Base-by-base conservation (phyloP, 352 stramenopile genomes). In the Pythium chondricola region DNA sequence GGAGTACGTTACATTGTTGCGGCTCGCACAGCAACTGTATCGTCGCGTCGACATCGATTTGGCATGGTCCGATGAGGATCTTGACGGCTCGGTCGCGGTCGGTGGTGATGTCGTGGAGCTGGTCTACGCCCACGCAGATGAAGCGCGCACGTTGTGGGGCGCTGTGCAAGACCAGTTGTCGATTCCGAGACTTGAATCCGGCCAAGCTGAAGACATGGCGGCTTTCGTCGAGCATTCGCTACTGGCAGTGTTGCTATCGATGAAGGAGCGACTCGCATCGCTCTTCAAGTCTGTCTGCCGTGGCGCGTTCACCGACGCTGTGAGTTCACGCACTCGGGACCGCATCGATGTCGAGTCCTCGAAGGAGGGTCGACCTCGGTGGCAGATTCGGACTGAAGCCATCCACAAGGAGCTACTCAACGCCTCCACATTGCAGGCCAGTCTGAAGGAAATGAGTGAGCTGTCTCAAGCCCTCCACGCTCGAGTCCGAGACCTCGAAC, bases 261-360 rank as follows among this genome's bases (percentile, higher is more conserved):
- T 90, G 22, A 88, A 88, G 40, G 77, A 87, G 37, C 77, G 76
- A 22, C 37, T 90, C 18, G 61, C 68, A 0, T 63, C 69, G 30
- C 45, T 89, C 18, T 88, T 79, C 58, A 93, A 93, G 48, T 47
- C 74, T 13, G 79, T 88, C n/a, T 88, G 76, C 25, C 74, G 81
- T 26, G 82, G 82, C 16, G 71, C 76, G 2, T 86, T 93, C 43
- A 87, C 74, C 0, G 81, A 93, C 56, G 76, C 79, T 0, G 72
- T 87, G 20, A 76, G 73, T 18, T 68, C 70, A 11, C 71, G 69
- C 20, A 55, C 59, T 21, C 65, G 62, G 9, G 54, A 58, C 13
- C 46, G 55, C 7, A 61, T 53, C 29, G 46, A 65, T 47, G 17
- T 56, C 16, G 48, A 18, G 35, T 43, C 3, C 9, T 27, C 3